These are phyloP conservation scores for Coniferiporia sulphurascens DNA, from an alignment of 1,284 basidiomycete genomes.

Conservation along the genomic window DNA sequence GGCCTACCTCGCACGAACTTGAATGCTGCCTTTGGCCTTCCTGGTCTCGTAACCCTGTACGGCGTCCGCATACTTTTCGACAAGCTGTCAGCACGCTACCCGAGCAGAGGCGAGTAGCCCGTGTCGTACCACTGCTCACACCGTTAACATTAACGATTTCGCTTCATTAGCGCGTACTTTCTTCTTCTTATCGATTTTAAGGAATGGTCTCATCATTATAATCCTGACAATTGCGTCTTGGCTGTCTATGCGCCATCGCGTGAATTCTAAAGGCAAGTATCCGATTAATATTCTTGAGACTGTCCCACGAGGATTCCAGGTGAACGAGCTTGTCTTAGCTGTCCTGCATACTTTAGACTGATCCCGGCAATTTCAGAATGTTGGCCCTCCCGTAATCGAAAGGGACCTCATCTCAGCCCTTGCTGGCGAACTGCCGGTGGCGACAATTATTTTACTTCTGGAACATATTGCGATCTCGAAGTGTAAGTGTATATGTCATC, in stretches of 20 bases:
- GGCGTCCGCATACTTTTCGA: constrained; percentile 65
- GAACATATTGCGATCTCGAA: constrained; percentile 97
- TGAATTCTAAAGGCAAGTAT: constrained; percentile 55
- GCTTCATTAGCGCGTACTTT: constrained; percentile 57
- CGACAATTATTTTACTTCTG: constrained; percentile 90
- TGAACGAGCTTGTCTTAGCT: neutral
- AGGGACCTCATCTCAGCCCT: constrained; percentile 62
- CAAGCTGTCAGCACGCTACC: constrained; percentile 59
- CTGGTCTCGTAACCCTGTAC: constrained; percentile 75
- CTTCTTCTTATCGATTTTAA: constrained; percentile 82
- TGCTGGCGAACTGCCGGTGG: constrained; percentile 79
- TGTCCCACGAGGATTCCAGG: constrained; percentile 79
- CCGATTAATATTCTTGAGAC: constrained; percentile 83
- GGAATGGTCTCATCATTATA: constrained; percentile 86
- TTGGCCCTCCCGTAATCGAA: constrained; percentile 71
- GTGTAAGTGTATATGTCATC: constrained; percentile 42
- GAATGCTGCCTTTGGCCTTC: constrained; percentile 89
- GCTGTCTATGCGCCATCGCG: constrained; percentile 70
- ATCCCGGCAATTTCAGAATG: constrained; percentile 37
- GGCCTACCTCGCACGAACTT: constrained; percentile 65
- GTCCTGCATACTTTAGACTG: no score
- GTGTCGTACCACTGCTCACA: neutral
- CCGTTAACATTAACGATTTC: constrained; percentile 18
- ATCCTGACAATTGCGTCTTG: constrained; percentile 82
- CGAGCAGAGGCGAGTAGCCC: constrained; percentile 51